Evolutionary conservation across 2,329 filamentous ascomycete species (phyloP).

Genomic region (Penicillium sp.): DNA sequence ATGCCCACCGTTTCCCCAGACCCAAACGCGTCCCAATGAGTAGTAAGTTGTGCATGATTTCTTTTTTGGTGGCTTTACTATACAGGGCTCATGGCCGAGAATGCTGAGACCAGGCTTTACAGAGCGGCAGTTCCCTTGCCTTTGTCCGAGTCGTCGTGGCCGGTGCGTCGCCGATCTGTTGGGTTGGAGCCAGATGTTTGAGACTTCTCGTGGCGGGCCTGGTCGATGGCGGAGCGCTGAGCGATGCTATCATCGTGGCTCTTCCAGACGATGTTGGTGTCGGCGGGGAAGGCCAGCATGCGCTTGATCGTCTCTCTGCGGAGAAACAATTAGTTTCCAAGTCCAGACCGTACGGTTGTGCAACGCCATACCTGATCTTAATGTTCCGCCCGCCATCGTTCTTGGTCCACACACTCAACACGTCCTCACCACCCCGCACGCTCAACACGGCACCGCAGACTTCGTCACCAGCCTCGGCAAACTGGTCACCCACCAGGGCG

Average conservation of each 20-base stretch:
- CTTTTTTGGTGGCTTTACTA: slow-evolving; percentile 38
- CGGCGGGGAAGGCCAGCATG: slow-evolving; percentile 78
- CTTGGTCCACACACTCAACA: slow-evolving; percentile 96
- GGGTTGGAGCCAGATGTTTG: slow-evolving; percentile 37
- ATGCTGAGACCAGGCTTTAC: slow-evolving; percentile 22
- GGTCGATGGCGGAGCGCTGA: slow-evolving; percentile 85
- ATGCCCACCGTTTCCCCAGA: slow-evolving; percentile 37
- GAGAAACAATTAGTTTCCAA: slow-evolving; percentile 21
- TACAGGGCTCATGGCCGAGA: slow-evolving; percentile 38
- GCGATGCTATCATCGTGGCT: slow-evolving; percentile 95
- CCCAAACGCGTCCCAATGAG: slow-evolving; percentile 43
- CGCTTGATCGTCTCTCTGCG: slow-evolving; percentile 89
- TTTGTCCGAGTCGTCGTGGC: slow-evolving; percentile 50
- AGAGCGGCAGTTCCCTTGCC: slow-evolving; percentile 41
- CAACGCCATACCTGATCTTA: slow-evolving; percentile 76
- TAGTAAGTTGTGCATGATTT: slow-evolving; percentile 28
- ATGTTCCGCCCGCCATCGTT: slow-evolving; percentile 91
- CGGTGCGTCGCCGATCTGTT: slow-evolving; percentile 46
- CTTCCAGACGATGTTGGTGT: slow-evolving; percentile 93
- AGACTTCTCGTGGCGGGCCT: slow-evolving; percentile 83
- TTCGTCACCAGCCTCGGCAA: slow-evolving; percentile 87
- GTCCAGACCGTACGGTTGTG: background rate
- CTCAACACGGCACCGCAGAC: slow-evolving; percentile 94
- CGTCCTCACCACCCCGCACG: slow-evolving; percentile 92
- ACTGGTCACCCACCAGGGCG: slow-evolving; percentile 90